These are phyloP conservation scores for Carex scoparia DNA, from an alignment of 176 grass and related monocot genomes.

Conservation along the genomic window DNA sequence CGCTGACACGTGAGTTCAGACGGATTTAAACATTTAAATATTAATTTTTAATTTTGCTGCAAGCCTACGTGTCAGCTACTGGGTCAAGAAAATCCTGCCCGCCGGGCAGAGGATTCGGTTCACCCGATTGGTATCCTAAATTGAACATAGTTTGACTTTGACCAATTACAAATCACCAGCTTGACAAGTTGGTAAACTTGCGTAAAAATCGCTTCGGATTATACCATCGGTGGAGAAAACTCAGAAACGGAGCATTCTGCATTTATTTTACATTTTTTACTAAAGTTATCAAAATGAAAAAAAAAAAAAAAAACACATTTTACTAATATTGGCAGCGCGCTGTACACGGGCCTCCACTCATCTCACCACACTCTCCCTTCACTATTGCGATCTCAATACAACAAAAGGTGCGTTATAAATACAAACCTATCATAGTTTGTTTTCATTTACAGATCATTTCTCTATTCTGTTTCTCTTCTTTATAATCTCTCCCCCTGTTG, in stretches of 20 bases:
- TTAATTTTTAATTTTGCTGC: too few relatives aligned
- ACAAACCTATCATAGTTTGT: not conserved
- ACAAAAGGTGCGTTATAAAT: constrained; percentile 12
- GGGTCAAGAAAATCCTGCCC: too few relatives aligned
- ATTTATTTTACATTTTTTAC: not conserved
- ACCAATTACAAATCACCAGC: too few relatives aligned
- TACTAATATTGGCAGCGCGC: constrained; percentile 1
- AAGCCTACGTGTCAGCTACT: too few relatives aligned
- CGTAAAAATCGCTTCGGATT: not conserved
- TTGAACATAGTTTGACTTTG: too few relatives aligned
- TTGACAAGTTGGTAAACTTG: not conserved
- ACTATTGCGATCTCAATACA: constrained; percentile 2
- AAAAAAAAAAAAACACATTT: not conserved
- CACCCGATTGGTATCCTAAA: too few relatives aligned
- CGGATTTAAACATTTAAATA: too few relatives aligned
- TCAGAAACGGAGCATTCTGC: not conserved
- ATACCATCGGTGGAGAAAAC: not conserved
- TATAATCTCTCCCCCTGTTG: not conserved
- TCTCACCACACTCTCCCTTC: constrained; percentile 1
- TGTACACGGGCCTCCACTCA: not conserved
- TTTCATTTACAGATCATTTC: constrained; percentile 16
- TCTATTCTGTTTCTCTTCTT: not conserved
- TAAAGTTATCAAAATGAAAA: constrained; percentile 12
- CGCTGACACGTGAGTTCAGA: too few relatives aligned
- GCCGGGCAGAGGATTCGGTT: too few relatives aligned